Conservation (phyloP, 305 asterid genomes). For the Fraxinus floribunda region DNA sequence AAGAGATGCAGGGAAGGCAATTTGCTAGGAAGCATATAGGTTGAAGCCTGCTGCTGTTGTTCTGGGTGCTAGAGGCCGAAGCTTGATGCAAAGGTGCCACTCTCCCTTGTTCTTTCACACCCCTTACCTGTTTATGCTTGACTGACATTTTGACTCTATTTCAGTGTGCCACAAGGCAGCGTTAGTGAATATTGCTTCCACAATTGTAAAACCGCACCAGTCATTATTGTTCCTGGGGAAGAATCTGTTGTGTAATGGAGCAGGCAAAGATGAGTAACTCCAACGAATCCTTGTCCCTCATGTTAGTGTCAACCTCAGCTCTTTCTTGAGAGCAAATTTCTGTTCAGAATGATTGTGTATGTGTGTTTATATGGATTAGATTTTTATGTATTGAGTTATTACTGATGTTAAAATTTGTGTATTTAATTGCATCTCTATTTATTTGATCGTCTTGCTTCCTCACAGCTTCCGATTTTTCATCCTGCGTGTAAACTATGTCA, state of each 20-base stretch:
- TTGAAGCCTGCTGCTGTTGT: slow-evolving; percentile 86
- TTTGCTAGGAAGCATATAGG: slow-evolving; percentile 90
- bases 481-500: background rate
- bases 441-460: background rate
- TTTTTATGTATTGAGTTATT: background rate
- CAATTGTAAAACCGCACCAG: slow-evolving; percentile 78
- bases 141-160: slow-evolving; percentile 3
- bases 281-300: background rate
- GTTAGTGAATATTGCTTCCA: slow-evolving; percentile 89
- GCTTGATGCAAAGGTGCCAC: slow-evolving; percentile 65
- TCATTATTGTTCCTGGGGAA: slow-evolving; percentile 72
- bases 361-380: background rate
- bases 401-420: background rate
- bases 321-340: slow-evolving; percentile 19
- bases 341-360: background rate
- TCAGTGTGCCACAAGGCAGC: slow-evolving; percentile 82
- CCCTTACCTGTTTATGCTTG: slow-evolving; percentile 1
- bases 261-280: slow-evolving; percentile 17
- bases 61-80: slow-evolving; percentile 82
- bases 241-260: slow-evolving; percentile 48
- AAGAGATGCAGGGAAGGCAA: slow-evolving; percentile 86
- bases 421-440: background rate
- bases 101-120: background rate
- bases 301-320: background rate
- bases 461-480: background rate